Evolutionary conservation across 495 filamentous ascomycete genomes (phyloP), one percentile per base, ranked within the genome.

Genomic region (Hyaloscypha finlandica): DNA sequence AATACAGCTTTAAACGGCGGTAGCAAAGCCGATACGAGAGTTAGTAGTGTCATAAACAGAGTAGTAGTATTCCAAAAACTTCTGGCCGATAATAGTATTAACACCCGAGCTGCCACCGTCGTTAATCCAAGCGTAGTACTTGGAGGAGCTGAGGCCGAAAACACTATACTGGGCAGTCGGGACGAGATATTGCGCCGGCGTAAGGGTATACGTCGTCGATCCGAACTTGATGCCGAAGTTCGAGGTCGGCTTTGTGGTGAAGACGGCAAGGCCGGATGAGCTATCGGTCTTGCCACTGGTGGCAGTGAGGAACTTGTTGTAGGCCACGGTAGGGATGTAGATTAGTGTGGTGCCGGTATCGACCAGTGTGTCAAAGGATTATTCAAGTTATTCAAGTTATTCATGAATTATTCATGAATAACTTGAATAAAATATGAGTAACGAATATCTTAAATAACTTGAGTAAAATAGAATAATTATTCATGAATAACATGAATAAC

Each of bases 221-320:
- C 64, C 64, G 54, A 66, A 66, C 45, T 66, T 66, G 57, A 66
- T 66, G 48, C 37, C 64, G 56, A 66, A 66, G 64, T 66, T 66
- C 45, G 64, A 66, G 19, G 64, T 66, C 16, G 64, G 64, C 29
- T 61, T 53, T 54, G 37, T 66, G 39, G 56, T 61, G 45, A 60
- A 66, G 29, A 29, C 6, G 56, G 64, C 64, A 42, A 66, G 64
- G 56, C 64, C 64, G 58, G 64, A 66, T 60, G 64, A 66, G 42
- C n/a, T n/a, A n/a, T 66, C 64, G 42, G 64, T 66, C 57, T 37
- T 55, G 42, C 64, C 64, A 61, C 64, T 56, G 37, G 64, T 16
- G 37, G 56, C 64, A 25, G 64, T 42, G 64, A 66, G 64, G 64
- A 66, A 66, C 57, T 66, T 66, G 51, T 61, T 66, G 42, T 66